phyloP scores from a whole-genome alignment of 2,329 filamentous ascomycete genomes.

The Nigrospora sphaerica region DNA sequence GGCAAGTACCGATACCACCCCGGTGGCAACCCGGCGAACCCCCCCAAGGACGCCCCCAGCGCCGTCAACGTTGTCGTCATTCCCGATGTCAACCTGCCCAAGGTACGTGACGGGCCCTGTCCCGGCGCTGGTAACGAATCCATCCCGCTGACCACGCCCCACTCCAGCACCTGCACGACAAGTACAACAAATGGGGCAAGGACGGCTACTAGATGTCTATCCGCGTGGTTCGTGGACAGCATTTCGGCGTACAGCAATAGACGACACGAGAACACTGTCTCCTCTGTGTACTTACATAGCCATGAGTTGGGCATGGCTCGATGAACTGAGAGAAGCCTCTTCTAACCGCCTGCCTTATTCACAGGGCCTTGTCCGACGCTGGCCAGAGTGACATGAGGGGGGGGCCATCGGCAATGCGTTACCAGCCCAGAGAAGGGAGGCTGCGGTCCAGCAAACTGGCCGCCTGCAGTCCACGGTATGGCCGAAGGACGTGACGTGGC shows the following conservation, averaged over 20 bases:
- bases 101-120: conserved; percentile 44
- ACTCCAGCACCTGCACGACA: conserved; percentile 76
- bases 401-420: too few relatives aligned
- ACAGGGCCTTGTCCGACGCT: too few relatives aligned
- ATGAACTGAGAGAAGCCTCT: too few relatives aligned
- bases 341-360: too few relatives aligned
- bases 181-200: conserved; percentile 99
- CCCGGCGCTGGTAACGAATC: background rate
- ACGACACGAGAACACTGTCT: conserved; percentile 1
- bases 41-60: conserved; percentile 84
- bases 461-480: too few relatives aligned
- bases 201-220: conserved; percentile 66
- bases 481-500: too few relatives aligned
- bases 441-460: too few relatives aligned
- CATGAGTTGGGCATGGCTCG: too few relatives aligned
- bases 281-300: background rate
- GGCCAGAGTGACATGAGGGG: too few relatives aligned
- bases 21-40: conserved; percentile 68
- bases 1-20: conserved; percentile 78
- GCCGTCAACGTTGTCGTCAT: conserved; percentile 93
- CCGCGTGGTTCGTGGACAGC: background rate
- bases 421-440: too few relatives aligned
- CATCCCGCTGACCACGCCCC: background rate
- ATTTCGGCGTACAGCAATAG: background rate
- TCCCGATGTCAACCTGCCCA: conserved; percentile 87